These are phyloP conservation scores for Thermothelomyces thermophilus DNA, from an alignment of 2,329 filamentous ascomycete genomes.

Conservation along the genomic window DNA sequence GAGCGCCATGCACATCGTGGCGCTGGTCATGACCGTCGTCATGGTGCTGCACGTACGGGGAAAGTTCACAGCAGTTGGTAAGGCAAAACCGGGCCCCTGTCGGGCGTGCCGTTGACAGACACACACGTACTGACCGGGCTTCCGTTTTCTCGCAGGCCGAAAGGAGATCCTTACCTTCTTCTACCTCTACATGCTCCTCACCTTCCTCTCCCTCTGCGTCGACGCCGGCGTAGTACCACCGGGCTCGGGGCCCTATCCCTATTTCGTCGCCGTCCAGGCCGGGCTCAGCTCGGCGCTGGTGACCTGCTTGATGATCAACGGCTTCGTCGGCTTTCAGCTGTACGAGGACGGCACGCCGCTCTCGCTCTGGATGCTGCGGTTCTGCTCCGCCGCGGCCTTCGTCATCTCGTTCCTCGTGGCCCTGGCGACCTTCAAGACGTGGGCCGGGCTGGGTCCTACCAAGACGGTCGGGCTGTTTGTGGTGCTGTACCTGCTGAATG, in stretches of 20 bases:
- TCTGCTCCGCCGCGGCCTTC: conserved; percentile 75
- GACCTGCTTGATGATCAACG: conserved; percentile 88
- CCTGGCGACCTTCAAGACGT: conserved; percentile 85
- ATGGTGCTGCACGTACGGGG: conserved; percentile 97
- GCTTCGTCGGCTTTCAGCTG: conserved; percentile 95
- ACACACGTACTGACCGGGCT: no score
- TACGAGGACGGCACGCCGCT: conserved; percentile 95
- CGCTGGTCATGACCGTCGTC: conserved; percentile 85
- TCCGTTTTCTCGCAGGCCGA: conserved; percentile 39
- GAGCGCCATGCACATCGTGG: conserved; percentile 85
- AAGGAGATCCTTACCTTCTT: conserved; percentile 82
- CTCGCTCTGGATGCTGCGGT: conserved; percentile 85
- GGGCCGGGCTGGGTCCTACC: conserved; percentile 76
- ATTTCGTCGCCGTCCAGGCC: conserved; percentile 83
- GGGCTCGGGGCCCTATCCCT: conserved; percentile 72
- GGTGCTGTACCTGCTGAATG: conserved; percentile 86
- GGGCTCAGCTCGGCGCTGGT: conserved; percentile 80
- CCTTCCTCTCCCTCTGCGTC: conserved; percentile 79
- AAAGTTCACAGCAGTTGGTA: conserved; percentile 97
- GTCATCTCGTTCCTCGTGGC: conserved; percentile 79
- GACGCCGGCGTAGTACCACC: conserved; percentile 90
- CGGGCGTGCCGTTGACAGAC: no score
- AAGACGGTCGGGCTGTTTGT: conserved; percentile 88
- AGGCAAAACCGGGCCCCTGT: no score
- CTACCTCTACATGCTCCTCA: conserved; percentile 90